A percentile compares a stretch with the other conserved stretches of the same genome.
These are phyloP conservation scores for Alternaria sp. DNA, from an alignment of 2,329 filamentous ascomycete genomes.

Conservation along the genomic window DNA sequence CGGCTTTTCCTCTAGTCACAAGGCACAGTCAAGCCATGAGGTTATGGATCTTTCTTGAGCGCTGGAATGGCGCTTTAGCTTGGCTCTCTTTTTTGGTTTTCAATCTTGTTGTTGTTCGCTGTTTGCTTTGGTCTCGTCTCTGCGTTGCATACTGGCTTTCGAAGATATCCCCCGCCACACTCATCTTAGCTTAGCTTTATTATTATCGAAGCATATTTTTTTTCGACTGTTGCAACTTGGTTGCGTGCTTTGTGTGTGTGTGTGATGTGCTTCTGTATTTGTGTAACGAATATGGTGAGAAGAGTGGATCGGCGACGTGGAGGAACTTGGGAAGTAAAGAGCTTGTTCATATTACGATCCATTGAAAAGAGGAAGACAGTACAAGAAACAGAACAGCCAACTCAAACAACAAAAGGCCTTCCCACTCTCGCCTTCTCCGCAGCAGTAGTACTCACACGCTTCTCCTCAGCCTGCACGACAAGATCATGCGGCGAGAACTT, in stretches of 20 bases:
- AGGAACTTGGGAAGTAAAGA: no score
- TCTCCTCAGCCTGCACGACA: slow-evolving; percentile 6
- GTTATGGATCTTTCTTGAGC: slow-evolving; percentile 1
- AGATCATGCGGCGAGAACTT: slow-evolving; percentile 2
- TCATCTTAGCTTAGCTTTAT: slow-evolving; percentile 11
- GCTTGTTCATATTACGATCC: not conserved
- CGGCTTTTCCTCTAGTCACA: not conserved
- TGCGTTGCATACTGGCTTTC: slow-evolving; percentile 8
- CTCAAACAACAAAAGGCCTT: slow-evolving; percentile 19
- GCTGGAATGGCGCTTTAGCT: not conserved
- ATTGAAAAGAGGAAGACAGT: not conserved
- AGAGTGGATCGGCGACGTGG: no score
- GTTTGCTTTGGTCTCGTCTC: not conserved
- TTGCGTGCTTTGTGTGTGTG: not conserved
- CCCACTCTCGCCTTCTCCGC: slow-evolving; percentile 7
- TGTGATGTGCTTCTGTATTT: no score
- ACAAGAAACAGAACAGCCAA: not conserved
- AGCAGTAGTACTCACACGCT: not conserved
- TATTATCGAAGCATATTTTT: not conserved
- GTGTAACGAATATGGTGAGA: no score
- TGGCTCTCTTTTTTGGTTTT: not conserved
- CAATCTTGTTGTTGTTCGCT: not conserved
- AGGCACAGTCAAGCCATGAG: not conserved
- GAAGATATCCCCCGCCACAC: slow-evolving; percentile 15
- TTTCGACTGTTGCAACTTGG: not conserved